A percentile compares a stretch with the other conserved stretches of the same genome.
phyloP scores from a whole-genome alignment of 208 protist species.

The Trypanosoma boissoni region DNA sequence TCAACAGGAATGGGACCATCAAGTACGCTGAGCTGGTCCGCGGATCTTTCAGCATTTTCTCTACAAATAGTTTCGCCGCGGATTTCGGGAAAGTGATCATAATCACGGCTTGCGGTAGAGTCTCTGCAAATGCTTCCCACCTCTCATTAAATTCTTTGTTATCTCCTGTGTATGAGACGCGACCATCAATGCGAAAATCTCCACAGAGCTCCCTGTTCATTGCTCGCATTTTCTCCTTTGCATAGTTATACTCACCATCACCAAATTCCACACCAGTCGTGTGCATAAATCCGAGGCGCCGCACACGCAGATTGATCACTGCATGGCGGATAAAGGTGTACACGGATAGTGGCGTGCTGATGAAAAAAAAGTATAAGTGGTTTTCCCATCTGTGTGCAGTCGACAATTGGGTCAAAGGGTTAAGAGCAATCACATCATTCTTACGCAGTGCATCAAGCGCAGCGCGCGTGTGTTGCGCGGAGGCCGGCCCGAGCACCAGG shows the following conservation, averaged over 20 bases:
- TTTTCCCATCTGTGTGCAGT: too few species aligned
- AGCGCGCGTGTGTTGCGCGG: too few species aligned
- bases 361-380: too few species aligned
- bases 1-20: constrained; percentile 7
- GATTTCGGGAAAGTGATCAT: not conserved
- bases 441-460: too few species aligned
- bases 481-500: too few species aligned
- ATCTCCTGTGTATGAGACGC: not conserved
- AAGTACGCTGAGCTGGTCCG: constrained; percentile 12
- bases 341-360: too few species aligned
- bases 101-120: constrained; percentile 20
- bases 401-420: too few species aligned
- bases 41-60: constrained; percentile 14
- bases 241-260: constrained; percentile 3
- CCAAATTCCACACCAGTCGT: constrained; percentile 15
- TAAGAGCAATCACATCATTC: too few species aligned
- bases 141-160: constrained; percentile 15
- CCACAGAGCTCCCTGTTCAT: constrained; percentile 17
- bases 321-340: constrained; percentile 31
- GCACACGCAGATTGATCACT: constrained; percentile 20
- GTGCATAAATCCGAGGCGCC: constrained; percentile 36
- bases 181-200: constrained; percentile 20
- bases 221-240: constrained; percentile 2
- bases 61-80: constrained; percentile 13
- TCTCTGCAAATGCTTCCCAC: constrained; percentile 16